Evolutionary conservation across 129 eudicot species (phyloP), one percentile per base, ranked within the genome.

Genomic region (Lactuca sativa): DNA sequence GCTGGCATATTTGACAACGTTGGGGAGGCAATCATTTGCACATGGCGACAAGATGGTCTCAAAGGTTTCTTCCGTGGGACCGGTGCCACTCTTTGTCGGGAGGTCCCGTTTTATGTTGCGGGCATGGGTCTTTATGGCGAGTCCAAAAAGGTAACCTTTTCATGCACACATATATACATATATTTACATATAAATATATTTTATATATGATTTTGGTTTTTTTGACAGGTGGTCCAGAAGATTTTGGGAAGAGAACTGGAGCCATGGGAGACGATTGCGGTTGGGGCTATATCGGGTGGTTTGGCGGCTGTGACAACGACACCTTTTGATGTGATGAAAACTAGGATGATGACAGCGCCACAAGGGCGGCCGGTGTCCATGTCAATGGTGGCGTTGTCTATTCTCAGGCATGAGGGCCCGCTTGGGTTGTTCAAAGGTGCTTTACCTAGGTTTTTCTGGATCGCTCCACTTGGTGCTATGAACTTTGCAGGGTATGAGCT

Each of bases 41-140:
- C 96, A 18, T 92, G 98, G 98, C 86, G 83, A 18, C 96, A 89
- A 84, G 98, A 92, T 78, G 98, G 98, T 80, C 82, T 83, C 5
- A 79, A 74, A 85, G 98, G 96, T 13, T 92, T 92, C 77, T 92
- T 92, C 74, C 96, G 98, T 67, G 98, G 98, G 84, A 92, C 98
- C 4, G 96, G 95, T 74, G 98, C 91, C 3, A 92, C 98, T 61
- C 91, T 92, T n/a, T 92, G 86, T 65, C 89, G 98, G 18, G 98
- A 92, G 75, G 95, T 92, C 62, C 98, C 98, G 0, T 86, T 92
- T 69, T 92, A 92, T 75, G 98, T 92, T 8, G 95, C 96, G 3
- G 98, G 98, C 77, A 86, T 89, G 95, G 98, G 98, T 51, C 90
- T 92, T 32, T 89, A 92, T 56, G 95, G 95, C 25, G 98, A 92